Evolutionary conservation across 352 stramenopile species (phyloP), one percentile per base, ranked within the genome.

Genomic region (Lagenidium giganteum): DNA sequence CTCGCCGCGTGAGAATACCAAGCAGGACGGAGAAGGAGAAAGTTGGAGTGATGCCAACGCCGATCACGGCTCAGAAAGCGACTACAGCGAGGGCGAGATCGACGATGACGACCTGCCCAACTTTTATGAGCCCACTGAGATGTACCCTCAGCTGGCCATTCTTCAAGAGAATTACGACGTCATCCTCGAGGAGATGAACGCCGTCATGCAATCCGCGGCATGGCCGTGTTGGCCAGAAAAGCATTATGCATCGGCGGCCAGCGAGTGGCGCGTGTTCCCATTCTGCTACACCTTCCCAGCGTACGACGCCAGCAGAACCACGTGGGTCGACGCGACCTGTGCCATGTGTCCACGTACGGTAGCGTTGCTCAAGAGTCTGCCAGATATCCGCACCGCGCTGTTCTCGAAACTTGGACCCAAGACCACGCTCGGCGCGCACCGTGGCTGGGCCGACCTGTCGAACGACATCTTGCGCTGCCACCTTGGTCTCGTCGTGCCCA

Each of bases 281-380:
- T 92, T 96, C 37, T 88, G 84, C 57, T 93, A 96, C 54, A 95
- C 83, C 7, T 96, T 96, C 46, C 86, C 86, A 9, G 84, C 86
- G 7, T 91, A 75, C 47, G 86, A 95, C 34, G 73, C 65, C 12
- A 74, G 64, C 32, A 93, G 93, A 50, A 90, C 74, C 18, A 74
- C 67, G 26, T 96, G 86, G 86, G 82, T 96, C 8, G 39, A 67
- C 2, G 54, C 64, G 12, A 95, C 84, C 17, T 90, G 74, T 40
- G 60, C 47, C 9, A 56, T 87, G 54, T 96, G 86, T 50, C 84
- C 83, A 8, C 63, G 69, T n/a, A 96, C 86, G 0, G 68, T 85
- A 3, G 78, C 64, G 42, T 32, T 95, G 4, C 58, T 96, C 1
- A 58, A 59, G 25, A 54, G 39, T 21, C 47, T 95, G n/a, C 75